Evolutionary conservation across 768 basidiomycete genomes (phyloP).

Genomic region (Rhodotorula babjevae): DNA sequence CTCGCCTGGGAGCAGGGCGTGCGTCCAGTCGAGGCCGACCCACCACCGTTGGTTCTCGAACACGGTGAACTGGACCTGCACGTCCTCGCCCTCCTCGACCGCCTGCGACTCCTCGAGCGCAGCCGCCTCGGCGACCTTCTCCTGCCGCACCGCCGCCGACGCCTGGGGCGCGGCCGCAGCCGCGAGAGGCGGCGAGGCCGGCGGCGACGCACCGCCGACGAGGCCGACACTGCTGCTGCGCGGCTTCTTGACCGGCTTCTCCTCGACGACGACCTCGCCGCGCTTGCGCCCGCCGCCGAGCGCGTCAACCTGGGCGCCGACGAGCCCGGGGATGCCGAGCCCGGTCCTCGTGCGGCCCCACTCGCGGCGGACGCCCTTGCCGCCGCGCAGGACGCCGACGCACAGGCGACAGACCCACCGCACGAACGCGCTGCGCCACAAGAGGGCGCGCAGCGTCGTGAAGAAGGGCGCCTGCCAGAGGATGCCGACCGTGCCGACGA

Average conservation of each 20-base stretch:
- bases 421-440: conserved; percentile 30
- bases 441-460: conserved; percentile 19
- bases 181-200: background rate
- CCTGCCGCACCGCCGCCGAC: background rate
- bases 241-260: conserved; percentile 28
- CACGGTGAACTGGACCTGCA: conserved; percentile 51
- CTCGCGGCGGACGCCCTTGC: conserved; percentile 17
- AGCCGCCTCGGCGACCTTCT: background rate
- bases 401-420: conserved; percentile 18
- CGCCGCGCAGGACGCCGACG: conserved; percentile 26
- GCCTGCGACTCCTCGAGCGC: background rate
- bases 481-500: conserved; percentile 35
- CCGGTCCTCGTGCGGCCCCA: conserved; percentile 22
- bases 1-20: conserved; percentile 51
- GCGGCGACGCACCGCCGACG: background rate
- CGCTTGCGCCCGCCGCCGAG: background rate
- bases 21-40: conserved; percentile 53
- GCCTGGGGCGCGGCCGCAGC: background rate
- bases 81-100: conserved; percentile 47
- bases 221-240: conserved; percentile 3
- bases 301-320: conserved; percentile 10
- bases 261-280: background rate
- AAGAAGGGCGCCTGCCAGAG: conserved; percentile 41
- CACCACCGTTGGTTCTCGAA: conserved; percentile 49
- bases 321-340: conserved; percentile 21